Base-by-base conservation (phyloP, 306 rosid genomes). In the Quercus gilva region DNA sequence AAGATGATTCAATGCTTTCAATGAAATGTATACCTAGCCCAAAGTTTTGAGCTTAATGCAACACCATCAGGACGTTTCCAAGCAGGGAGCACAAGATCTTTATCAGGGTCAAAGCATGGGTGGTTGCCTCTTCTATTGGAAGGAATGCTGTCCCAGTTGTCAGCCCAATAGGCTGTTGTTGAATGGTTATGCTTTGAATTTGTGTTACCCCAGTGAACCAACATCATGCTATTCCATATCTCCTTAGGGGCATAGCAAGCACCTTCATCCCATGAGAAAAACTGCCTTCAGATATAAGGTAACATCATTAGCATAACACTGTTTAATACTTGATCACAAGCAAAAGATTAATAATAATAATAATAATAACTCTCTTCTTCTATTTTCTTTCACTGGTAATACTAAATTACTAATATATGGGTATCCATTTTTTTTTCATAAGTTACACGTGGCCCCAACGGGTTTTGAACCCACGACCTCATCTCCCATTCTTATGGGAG, bases 191-290 rank as follows among this genome's bases (percentile, higher is more conserved):
- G 96, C 85, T 95, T 95, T 18, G 92, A 68, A 74, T 95, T 95
- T 73, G 98, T 93, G 86, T 95, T 95, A 80, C 99, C 99, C 99
- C 99, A 95, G 83, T 95, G 99, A 76, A 91, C 98, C 87, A 95
- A 80, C 99, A 95, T 93, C 93, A 90, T 92, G 87, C 99, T 95
- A 85, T 81, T 88, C 98, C 99, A 92, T 87, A 95, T 95, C 88
- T 95, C 99, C 90, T 95, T 95, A 13, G 99, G 99, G 70, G 99
- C 98, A 90, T 93, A 95, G 90, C 99, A 95, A 79, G 99, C 98
- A 82, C 99, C 98, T 90, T 95, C 99, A 86, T 95, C 99, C 99
- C 99, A 95, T 69, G 99, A 89, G 87, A 92, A 95, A 71, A 81
- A 95, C 99, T 95, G 99, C 84, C 89, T 78, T 91, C 87, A 84